Base-by-base conservation (phyloP, 257 asterid species). In the Coffea eugenioides region DNA sequence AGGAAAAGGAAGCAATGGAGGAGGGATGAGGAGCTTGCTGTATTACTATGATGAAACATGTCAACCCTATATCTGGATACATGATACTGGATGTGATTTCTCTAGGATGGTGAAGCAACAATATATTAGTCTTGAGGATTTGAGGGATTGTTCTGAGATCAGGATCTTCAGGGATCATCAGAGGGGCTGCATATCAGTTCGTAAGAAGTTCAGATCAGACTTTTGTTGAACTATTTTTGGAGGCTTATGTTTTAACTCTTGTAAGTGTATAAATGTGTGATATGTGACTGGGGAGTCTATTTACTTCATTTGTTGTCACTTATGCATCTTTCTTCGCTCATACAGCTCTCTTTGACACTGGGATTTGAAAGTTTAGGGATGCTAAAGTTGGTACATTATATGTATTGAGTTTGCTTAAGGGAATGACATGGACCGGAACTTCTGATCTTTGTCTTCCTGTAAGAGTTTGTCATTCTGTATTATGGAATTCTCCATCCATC, bases 51-150 rank as follows among this genome's bases (percentile, higher is more conserved):
- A 94, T 76, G 97, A 92, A 79, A 88, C 97, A 0, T 94, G 97
- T 18, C 98, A 94, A 62, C 98, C 98, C 61, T 94, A 92, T 61
- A 86, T 94, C n/a, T 94, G 97, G 98, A 88, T 94, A 78, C 92
- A 91, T 78, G 97, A 92, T 25, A 83, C 87, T 2, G 91, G 91
- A 2, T 87, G 93, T 57, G 91, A 92, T 56, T 92, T 88, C 51
- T 89, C 94, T 5, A 94, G 96, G 83, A 89, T 92, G 97, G 97
- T 94, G 39, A 94, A 91, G 85, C 97, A 94, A 69, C 98, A 94
- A 15, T 92, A 92, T 20, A 86, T 94, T 34, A 91, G 97, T 80
- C 96, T 94, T 62, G 96, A 91, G 41, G 97, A 94, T 45, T 84
- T 92, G 85, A 89, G 94, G 80, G 96, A 92, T 80, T 94, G 82